phyloP scores from a whole-genome alignment of 2,329 filamentous ascomycete species.

The Furcasterigmium furcatum region DNA sequence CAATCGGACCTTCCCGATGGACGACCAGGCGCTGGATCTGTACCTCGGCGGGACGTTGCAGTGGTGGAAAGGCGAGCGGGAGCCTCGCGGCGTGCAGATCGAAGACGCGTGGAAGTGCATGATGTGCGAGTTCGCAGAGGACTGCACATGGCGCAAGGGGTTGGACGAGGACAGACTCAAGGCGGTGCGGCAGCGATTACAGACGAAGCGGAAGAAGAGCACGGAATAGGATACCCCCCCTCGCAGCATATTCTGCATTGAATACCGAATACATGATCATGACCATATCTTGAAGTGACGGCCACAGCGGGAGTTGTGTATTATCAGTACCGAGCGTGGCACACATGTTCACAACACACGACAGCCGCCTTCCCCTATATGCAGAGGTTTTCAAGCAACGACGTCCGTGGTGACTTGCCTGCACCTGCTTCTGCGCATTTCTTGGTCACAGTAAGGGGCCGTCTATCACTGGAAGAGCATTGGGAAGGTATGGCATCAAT shows the following conservation, averaged over 20 bases:
- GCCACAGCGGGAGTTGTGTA: background rate
- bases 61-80: slow-evolving; percentile 84
- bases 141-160: slow-evolving; percentile 72
- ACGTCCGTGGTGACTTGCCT: too few relatives aligned
- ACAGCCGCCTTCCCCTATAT: too few relatives aligned
- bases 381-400: too few relatives aligned
- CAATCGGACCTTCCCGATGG: slow-evolving; percentile 63
- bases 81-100: slow-evolving; percentile 71
- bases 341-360: too few relatives aligned
- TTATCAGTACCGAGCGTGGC: too few relatives aligned
- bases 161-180: slow-evolving; percentile 58
- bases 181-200: background rate
- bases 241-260: too few relatives aligned
- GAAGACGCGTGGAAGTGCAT: slow-evolving; percentile 88
- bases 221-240: background rate
- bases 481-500: too few relatives aligned
- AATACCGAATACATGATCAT: background rate
- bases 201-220: slow-evolving; percentile 1
- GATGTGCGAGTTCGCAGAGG: slow-evolving; percentile 77
- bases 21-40: slow-evolving; percentile 55
- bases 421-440: too few relatives aligned
- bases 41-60: slow-evolving; percentile 69
- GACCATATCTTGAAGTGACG: background rate
- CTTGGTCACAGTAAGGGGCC: too few relatives aligned
- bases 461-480: too few relatives aligned